phyloP scores from a whole-genome alignment of 352 stramenopile species.

The Saprolegnia diclina region DNA sequence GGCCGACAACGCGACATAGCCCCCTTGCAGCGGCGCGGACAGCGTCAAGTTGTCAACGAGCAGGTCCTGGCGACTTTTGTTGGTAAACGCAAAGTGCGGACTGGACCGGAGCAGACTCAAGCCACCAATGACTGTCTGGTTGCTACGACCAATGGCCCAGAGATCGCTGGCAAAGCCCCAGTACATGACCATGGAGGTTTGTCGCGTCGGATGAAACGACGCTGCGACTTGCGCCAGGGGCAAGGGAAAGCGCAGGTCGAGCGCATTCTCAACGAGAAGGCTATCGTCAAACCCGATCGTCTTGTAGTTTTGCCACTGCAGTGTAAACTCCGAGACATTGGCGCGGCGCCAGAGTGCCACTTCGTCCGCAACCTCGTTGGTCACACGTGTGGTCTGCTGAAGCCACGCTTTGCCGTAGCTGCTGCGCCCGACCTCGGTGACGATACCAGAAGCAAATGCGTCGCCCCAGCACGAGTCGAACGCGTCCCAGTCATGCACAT shows the following conservation, averaged over 20 bases:
- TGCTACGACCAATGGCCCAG: slow-evolving; percentile 4
- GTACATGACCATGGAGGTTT: slow-evolving; percentile 21
- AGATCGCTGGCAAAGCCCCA: slow-evolving; percentile 23
- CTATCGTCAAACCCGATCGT: slow-evolving; percentile 8
- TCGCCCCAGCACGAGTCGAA: neutral
- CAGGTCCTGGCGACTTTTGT: neutral
- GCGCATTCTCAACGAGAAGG: slow-evolving; percentile 11
- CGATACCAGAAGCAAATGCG: slow-evolving; percentile 4
- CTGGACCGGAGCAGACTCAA: slow-evolving; percentile 1
- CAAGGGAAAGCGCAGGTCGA: neutral
- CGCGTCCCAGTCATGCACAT: slow-evolving; percentile 1
- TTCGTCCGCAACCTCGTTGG: neutral
- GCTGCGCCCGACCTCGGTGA: neutral
- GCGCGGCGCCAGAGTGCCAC: neutral
- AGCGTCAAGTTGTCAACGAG: slow-evolving; percentile 14
- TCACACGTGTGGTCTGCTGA: neutral
- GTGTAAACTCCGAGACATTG: neutral
- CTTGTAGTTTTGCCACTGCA: slow-evolving; percentile 26
- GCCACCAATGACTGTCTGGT: neutral
- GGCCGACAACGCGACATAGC: neutral
- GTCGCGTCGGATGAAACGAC: neutral
- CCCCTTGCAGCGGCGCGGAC: neutral
- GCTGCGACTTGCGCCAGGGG: neutral
- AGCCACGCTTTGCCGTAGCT: neutral
- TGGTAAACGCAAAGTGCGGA: slow-evolving; percentile 4